Conservation (phyloP, 2,329 filamentous ascomycete genomes). For the Fusarium sarcochroum region DNA sequence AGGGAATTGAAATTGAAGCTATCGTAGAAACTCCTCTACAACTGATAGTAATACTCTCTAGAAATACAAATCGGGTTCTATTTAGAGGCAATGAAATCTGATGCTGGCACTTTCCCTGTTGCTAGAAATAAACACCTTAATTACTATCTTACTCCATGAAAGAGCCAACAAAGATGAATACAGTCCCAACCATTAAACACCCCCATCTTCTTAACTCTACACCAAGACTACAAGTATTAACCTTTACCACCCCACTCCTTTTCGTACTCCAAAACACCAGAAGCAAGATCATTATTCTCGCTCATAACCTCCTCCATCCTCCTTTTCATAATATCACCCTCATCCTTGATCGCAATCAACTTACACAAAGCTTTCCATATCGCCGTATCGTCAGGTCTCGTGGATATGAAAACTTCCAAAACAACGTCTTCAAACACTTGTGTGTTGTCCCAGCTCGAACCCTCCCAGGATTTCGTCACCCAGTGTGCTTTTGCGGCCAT, state of each 20-base stretch:
- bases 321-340: slow-evolving; percentile 6
- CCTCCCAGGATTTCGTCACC: slow-evolving; percentile 2
- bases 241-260: not conserved
- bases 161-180: too few relatives aligned
- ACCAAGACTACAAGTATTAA: not conserved
- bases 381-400: slow-evolving; percentile 3
- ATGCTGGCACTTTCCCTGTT: too few relatives aligned
- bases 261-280: slow-evolving; percentile 21
- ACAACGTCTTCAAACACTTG: slow-evolving; percentile 28
- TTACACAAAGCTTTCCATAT: slow-evolving; percentile 35
- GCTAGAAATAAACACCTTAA: too few relatives aligned
- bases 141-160: not conserved
- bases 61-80: too few relatives aligned
- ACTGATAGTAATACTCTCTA: too few relatives aligned
- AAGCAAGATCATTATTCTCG: slow-evolving; percentile 22
- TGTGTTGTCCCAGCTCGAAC: slow-evolving; percentile 11
- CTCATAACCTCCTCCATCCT: slow-evolving; percentile 20
- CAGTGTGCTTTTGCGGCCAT: slow-evolving; percentile 23
- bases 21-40: too few relatives aligned
- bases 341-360: slow-evolving; percentile 23
- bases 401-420: slow-evolving; percentile 19
- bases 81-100: too few relatives aligned
- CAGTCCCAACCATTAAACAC: too few relatives aligned
- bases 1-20: too few relatives aligned
- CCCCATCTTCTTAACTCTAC: not conserved